Conservation (phyloP, 345 rosid species). For the Gossypium stocksii region DNA sequence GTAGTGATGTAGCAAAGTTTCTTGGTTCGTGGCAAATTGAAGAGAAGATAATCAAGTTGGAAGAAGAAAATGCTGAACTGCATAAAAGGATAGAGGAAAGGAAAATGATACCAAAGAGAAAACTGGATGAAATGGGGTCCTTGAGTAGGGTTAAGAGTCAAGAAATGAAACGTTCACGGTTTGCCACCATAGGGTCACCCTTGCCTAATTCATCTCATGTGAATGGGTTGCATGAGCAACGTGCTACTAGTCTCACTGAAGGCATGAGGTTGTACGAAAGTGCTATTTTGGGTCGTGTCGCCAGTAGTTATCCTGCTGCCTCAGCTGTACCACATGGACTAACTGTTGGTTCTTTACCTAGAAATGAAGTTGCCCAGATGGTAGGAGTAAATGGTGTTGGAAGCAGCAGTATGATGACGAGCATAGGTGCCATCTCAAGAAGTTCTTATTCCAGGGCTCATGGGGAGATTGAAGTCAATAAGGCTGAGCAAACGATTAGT, state of each 20-base stretch:
- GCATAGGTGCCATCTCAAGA: conserved; percentile 19
- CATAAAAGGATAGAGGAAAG: conserved; percentile 33
- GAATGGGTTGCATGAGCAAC: conserved; percentile 38
- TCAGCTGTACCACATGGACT: conserved; percentile 35
- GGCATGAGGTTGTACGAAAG: conserved; percentile 25
- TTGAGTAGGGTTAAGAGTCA: conserved; percentile 30
- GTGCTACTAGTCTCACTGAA: conserved; percentile 24
- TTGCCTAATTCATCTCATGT: conserved; percentile 28
- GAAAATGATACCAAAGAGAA: conserved; percentile 35
- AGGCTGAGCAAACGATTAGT: conserved; percentile 24
- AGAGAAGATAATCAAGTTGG: conserved; percentile 45
- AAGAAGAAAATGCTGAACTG: conserved; percentile 47
- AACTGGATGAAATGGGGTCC: conserved; percentile 36
- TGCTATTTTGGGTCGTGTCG: conserved; percentile 42
- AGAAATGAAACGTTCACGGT: conserved; percentile 45
- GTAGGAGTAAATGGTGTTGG: conserved; percentile 19
- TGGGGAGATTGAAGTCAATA: conserved; percentile 20
- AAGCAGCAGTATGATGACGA: conserved; percentile 15
- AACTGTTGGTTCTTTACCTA: conserved; percentile 33
- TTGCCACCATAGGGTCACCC: conserved; percentile 36
- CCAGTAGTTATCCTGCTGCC: conserved; percentile 30
- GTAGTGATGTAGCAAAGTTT: conserved; percentile 42
- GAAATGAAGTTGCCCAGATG: conserved; percentile 22
- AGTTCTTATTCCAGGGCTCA: conserved; percentile 36
- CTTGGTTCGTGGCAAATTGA: conserved; percentile 53